Evolutionary conservation across 371 early-diverging fungal species (phyloP).

Genomic region (Basidiobolus heterosporus): DNA sequence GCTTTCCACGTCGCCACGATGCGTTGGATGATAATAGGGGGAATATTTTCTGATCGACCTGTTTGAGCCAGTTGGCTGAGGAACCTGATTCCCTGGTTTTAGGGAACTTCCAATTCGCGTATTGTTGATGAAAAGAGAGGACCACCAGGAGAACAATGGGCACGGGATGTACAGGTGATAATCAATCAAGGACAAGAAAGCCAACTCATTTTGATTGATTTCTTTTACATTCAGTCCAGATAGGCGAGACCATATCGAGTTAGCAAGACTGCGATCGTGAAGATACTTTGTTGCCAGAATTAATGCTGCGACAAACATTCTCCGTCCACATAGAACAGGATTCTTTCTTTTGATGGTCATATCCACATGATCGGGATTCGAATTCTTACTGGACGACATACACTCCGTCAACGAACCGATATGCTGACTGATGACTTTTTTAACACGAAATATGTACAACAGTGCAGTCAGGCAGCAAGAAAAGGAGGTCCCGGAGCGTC

Average conservation of each 20-base stretch:
- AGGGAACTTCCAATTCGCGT: no score
- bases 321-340: conserved; percentile 44
- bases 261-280: conserved; percentile 62
- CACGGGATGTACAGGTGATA: conserved; percentile 48
- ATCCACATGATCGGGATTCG: not conserved
- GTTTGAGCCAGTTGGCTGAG: no score
- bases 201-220: conserved; percentile 54
- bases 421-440: not conserved
- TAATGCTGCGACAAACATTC: conserved; percentile 64
- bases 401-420: no score
- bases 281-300: conserved; percentile 66
- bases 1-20: no score
- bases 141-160: no score
- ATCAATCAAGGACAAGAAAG: conserved; percentile 48
- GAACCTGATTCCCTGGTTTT: no score
- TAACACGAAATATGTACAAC: conserved; percentile 43
- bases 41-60: no score
- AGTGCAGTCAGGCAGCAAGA: conserved; percentile 58
- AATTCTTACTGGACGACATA: no score
- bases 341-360: conserved; percentile 9
- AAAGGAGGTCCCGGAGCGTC: conserved; percentile 58
- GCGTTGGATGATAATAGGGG: no score
- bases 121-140: no score
- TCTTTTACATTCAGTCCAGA: conserved; percentile 51
- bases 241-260: conserved; percentile 64